Conservation (phyloP, 73 alveolate species). For the Paramecium tetraurelia region DNA sequence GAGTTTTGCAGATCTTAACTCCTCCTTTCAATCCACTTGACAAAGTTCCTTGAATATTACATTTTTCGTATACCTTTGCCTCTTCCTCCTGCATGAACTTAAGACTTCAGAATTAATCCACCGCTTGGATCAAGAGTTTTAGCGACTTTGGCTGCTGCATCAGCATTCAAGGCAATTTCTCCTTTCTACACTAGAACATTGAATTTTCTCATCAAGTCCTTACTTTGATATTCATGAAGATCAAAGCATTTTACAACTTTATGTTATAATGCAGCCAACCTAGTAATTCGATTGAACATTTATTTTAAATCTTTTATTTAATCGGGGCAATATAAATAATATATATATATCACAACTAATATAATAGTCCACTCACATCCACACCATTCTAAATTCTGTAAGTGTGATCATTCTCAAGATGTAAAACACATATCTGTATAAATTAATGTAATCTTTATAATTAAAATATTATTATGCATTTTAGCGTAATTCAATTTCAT, state of each 20-base stretch:
- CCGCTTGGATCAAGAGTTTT: conserved; percentile 55
- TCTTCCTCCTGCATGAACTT: conserved; percentile 82
- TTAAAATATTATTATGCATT: too few species aligned
- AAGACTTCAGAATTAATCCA: conserved; percentile 66
- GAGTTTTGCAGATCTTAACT: conserved; percentile 76
- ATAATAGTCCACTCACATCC: background rate
- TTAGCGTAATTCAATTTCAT: too few species aligned
- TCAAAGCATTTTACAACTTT: conserved; percentile 62
- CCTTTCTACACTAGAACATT: conserved; percentile 77
- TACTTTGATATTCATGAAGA: conserved; percentile 74
- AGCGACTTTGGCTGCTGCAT: conserved; percentile 61
- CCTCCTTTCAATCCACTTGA: conserved; percentile 86
- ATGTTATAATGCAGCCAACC: conserved; percentile 44
- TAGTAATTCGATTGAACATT: conserved; percentile 16
- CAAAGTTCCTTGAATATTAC: background rate
- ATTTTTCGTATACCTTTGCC: conserved; percentile 62
- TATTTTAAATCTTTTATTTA: background rate
- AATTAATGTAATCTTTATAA: too few species aligned
- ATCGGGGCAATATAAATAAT: background rate
- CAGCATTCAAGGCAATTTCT: conserved; percentile 70
- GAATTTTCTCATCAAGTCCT: conserved; percentile 68
- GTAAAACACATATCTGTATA: background rate
- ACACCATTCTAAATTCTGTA: background rate
- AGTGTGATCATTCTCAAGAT: background rate
- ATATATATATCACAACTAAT: background rate